Percentiles rank a stretch among this genome's conserved stretches.
Conservation (phyloP, 192 early-diverging fungal species). For the Pecoramyces ruminantium region DNA sequence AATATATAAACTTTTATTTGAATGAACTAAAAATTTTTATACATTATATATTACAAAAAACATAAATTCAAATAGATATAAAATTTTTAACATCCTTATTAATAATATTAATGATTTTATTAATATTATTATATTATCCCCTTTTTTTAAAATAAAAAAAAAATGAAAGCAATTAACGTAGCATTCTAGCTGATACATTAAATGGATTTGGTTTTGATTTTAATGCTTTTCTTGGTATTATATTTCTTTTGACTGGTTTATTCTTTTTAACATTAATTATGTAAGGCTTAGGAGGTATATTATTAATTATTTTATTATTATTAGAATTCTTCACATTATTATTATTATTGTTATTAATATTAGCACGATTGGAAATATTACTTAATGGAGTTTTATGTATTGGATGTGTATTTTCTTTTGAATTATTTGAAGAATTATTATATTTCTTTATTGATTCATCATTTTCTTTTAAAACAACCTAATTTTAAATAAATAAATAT, state of each 20-base stretch:
- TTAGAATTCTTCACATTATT: not conserved
- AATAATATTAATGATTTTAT: too few species aligned
- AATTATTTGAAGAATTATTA: not conserved
- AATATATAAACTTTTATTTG: too few species aligned
- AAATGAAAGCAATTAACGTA: not conserved
- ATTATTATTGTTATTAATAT: not conserved
- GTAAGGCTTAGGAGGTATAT: not conserved
- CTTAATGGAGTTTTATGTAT: not conserved
- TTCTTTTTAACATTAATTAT: not conserved
- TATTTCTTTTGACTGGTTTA: not conserved
- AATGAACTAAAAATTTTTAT: too few species aligned
- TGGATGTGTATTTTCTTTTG: not conserved
- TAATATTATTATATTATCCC: too few species aligned
- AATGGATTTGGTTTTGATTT: not conserved
- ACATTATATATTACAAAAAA: too few species aligned
- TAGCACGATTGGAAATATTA: not conserved
- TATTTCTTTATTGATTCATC: not conserved
- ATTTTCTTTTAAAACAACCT: not conserved
- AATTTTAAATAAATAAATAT: not conserved
- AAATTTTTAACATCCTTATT: too few species aligned
- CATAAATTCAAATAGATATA: too few species aligned
- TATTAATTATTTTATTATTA: not conserved
- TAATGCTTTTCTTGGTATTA: not conserved
- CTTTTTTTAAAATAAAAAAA: too few species aligned
- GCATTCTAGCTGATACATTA: not conserved